Evolutionary conservation across 2,329 filamentous ascomycete species (phyloP).

Genomic region (Piedraia hortae): DNA sequence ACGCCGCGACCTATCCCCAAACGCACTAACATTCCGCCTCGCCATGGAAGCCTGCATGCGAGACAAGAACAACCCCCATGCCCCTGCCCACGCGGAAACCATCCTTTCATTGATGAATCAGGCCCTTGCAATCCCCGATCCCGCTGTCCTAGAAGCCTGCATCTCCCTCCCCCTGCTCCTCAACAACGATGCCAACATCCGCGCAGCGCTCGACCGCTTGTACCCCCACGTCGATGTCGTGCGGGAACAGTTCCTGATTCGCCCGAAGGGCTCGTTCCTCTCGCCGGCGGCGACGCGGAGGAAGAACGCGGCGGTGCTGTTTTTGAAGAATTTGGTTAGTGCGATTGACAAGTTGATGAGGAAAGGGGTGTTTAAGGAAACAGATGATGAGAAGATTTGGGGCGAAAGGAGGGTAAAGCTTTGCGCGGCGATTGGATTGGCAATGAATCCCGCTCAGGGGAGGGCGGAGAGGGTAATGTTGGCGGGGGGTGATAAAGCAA

Average conservation of each 20-base stretch:
- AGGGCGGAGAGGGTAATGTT: too few relatives aligned
- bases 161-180: conserved; percentile 26
- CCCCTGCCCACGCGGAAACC: conserved; percentile 33
- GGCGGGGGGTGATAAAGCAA: too few relatives aligned
- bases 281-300: conserved; percentile 1
- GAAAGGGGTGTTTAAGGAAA: conserved; percentile 2
- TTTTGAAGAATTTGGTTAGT: conserved; percentile 7
- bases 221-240: conserved; percentile 6
- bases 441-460: too few relatives aligned
- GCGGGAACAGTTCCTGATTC: conserved; percentile 3
- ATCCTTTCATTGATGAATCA: conserved; percentile 37
- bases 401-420: too few relatives aligned
- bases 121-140: conserved; percentile 21
- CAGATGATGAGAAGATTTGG: conserved; percentile 1
- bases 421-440: too few relatives aligned
- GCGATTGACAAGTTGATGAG: conserved; percentile 9
- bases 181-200: conserved; percentile 7
- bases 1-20: conserved; percentile 3
- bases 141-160: conserved; percentile 26
- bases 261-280: conserved; percentile 1
- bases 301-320: conserved; percentile 4
- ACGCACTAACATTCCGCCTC: conserved; percentile 33
- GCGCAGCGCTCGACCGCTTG: conserved; percentile 6
- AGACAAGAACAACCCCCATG: conserved; percentile 49
- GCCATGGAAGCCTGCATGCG: conserved; percentile 47